Conservation (phyloP, 768 basidiomycete species). For the Rhodotorula kratochvilovae region DNA sequence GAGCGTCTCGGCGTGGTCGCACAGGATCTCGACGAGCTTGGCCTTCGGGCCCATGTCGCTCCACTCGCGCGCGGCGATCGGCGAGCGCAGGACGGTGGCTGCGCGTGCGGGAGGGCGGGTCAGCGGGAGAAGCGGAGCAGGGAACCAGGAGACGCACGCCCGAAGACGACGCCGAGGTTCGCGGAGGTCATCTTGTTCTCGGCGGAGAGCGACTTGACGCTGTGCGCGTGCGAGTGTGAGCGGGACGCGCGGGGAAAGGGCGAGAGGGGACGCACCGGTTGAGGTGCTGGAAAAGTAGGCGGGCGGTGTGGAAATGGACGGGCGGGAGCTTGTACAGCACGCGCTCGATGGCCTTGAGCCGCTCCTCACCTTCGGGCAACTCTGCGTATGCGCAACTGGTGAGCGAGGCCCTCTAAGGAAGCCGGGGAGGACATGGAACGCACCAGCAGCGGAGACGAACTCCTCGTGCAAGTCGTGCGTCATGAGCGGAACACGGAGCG, state of each 20-base stretch:
- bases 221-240: constrained; percentile 32
- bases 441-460: constrained; percentile 71
- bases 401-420: no score
- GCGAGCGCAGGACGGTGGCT: constrained; percentile 93
- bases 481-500: constrained; percentile 82
- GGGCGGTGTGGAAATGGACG: constrained; percentile 81
- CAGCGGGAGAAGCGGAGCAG: constrained; percentile 19
- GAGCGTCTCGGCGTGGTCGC: constrained; percentile 59
- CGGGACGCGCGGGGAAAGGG: no score
- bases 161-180: constrained; percentile 95
- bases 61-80: constrained; percentile 80
- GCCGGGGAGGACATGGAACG: constrained; percentile 31
- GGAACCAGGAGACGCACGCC: constrained; percentile 63
- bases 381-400: constrained; percentile 10
- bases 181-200: constrained; percentile 88
- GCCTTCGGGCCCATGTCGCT: constrained; percentile 97
- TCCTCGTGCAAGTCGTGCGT: constrained; percentile 87
- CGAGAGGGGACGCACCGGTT: constrained; percentile 58
- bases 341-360: constrained; percentile 55
- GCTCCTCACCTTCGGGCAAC: constrained; percentile 32
- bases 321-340: constrained; percentile 72
- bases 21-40: constrained; percentile 84
- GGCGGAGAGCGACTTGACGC: constrained; percentile 63
- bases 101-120: constrained; percentile 15
- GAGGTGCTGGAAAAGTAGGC: constrained; percentile 77